Evolutionary conservation across 441 rosid genomes (phyloP).

Genomic region (Corymbia citriodora): DNA sequence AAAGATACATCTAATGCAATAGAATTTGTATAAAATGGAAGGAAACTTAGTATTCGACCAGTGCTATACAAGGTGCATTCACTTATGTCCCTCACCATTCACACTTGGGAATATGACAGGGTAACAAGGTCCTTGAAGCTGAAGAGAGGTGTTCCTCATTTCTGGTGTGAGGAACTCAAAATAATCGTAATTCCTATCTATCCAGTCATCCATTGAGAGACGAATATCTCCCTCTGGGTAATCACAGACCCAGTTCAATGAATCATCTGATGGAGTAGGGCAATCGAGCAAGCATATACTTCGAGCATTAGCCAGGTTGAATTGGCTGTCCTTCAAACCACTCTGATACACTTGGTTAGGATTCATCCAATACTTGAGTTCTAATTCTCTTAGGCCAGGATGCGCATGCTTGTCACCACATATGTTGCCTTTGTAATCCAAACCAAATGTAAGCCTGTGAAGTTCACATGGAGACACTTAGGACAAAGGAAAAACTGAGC

Average conservation of each 20-base stretch:
- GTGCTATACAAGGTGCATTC: background rate
- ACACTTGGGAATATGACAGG: constrained; percentile 89
- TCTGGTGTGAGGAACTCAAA: constrained; percentile 89
- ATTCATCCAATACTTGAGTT: constrained; percentile 87
- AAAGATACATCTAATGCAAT: background rate
- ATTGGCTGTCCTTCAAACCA: constrained; percentile 76
- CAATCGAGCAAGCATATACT: constrained; percentile 89
- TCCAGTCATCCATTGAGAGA: constrained; percentile 78
- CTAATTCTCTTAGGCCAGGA: constrained; percentile 69
- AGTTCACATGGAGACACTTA: constrained; percentile 6
- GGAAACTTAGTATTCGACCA: background rate
- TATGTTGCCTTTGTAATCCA: constrained; percentile 95
- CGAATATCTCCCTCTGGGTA: constrained; percentile 96
- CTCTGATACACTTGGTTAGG: constrained; percentile 95
- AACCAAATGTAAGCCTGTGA: constrained; percentile 80
- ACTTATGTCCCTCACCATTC: constrained; percentile 47
- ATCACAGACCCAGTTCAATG: constrained; percentile 91
- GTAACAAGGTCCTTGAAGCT: constrained; percentile 98
- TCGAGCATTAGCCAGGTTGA: constrained; percentile 70
- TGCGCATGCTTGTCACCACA: constrained; percentile 82
- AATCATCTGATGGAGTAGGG: constrained; percentile 76
- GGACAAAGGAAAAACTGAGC: background rate
- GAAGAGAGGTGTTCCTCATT: constrained; percentile 90
- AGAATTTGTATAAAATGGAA: background rate
- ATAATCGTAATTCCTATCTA: constrained; percentile 84